A percentile compares a stretch with the other conserved stretches of the same genome.
These are phyloP conservation scores for Beta corolliflora DNA, from an alignment of 179 eudicot genomes.

Conservation along the genomic window DNA sequence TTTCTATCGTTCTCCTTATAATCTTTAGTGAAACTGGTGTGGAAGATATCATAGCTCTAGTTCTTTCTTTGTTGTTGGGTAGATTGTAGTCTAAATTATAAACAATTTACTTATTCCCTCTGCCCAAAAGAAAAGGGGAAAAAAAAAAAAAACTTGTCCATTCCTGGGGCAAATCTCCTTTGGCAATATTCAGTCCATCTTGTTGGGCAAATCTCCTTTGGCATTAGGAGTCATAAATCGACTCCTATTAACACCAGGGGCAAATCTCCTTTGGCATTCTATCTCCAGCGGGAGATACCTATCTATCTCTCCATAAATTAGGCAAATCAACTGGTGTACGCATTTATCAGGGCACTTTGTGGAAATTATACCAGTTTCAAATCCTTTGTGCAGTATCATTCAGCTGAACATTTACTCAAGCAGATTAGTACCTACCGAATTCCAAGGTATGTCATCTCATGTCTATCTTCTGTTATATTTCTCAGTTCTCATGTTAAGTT, in stretches of 20 bases:
- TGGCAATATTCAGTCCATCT: constrained; percentile 31
- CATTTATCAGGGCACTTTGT: constrained; percentile 3
- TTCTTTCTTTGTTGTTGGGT: constrained; percentile 9
- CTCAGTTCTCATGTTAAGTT: not conserved
- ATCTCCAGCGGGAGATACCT: constrained; percentile 53
- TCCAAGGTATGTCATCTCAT: constrained; percentile 14
- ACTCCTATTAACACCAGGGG: constrained; percentile 37
- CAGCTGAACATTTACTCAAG: constrained; percentile 1
- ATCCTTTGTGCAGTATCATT: not conserved
- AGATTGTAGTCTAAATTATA: not conserved
- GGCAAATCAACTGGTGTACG: constrained; percentile 17
- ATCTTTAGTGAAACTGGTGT: constrained; percentile 6
- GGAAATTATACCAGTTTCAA: constrained; percentile 10
- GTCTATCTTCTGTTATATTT: not conserved
- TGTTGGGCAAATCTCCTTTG: constrained; percentile 34
- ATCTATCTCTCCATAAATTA: constrained; percentile 32
- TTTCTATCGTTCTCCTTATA: constrained; percentile 11
- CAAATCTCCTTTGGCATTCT: constrained; percentile 77
- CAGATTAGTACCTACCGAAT: not conserved
- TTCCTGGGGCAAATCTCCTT: constrained; percentile 41
- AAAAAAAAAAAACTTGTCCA: constrained; percentile 19
- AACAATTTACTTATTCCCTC: not conserved
- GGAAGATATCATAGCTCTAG: not conserved
- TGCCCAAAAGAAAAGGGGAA: not conserved
- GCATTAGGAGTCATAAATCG: constrained; percentile 22